These are phyloP conservation scores for Leccinum aurantiacum DNA, from an alignment of 768 basidiomycete species.

Conservation along the genomic window DNA sequence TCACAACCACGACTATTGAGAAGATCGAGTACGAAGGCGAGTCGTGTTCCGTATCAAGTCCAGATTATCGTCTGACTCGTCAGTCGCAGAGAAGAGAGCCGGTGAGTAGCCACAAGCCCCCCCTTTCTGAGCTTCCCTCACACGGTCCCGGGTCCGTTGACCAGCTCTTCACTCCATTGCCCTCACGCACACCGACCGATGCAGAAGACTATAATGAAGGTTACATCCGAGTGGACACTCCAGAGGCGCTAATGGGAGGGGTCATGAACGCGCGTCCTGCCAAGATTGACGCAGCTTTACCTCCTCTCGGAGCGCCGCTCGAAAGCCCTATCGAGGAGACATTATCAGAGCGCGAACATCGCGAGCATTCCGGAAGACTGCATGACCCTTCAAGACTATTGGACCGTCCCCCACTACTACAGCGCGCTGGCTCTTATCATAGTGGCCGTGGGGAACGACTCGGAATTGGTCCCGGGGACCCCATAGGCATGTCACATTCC, in stretches of 20 bases:
- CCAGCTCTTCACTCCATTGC: slow-evolving; percentile 34
- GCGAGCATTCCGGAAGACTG: slow-evolving; percentile 17
- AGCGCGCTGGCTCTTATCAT: slow-evolving; percentile 23
- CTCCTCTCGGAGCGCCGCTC: slow-evolving; percentile 21
- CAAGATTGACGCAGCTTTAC: slow-evolving; percentile 22
- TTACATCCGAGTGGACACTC: slow-evolving; percentile 32
- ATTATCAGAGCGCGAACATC: slow-evolving; percentile 26
- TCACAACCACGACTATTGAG: slow-evolving; percentile 28
- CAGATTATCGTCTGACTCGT: slow-evolving; percentile 13
- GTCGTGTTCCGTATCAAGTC: slow-evolving; percentile 7
- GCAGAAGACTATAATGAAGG: slow-evolving; percentile 33
- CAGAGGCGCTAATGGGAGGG: slow-evolving; percentile 33
- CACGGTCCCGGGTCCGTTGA: neutral
- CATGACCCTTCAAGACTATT: slow-evolving; percentile 22
- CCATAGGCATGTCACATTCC: slow-evolving; percentile 24
- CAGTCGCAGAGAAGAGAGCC: slow-evolving; percentile 32
- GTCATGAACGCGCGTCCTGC: slow-evolving; percentile 33
- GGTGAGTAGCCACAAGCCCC: slow-evolving; percentile 19
- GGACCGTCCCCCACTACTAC: slow-evolving; percentile 24
- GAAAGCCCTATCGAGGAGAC: slow-evolving; percentile 23
- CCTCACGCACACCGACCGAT: slow-evolving; percentile 35
- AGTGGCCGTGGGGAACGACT: slow-evolving; percentile 18
- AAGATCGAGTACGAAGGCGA: slow-evolving; percentile 29
- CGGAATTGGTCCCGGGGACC: slow-evolving; percentile 14
- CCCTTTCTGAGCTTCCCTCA: slow-evolving; percentile 11